A percentile compares a stretch with the other conserved stretches of the same genome.
phyloP scores from a whole-genome alignment of 768 basidiomycete species.

The Thelephora ganbajun region DNA sequence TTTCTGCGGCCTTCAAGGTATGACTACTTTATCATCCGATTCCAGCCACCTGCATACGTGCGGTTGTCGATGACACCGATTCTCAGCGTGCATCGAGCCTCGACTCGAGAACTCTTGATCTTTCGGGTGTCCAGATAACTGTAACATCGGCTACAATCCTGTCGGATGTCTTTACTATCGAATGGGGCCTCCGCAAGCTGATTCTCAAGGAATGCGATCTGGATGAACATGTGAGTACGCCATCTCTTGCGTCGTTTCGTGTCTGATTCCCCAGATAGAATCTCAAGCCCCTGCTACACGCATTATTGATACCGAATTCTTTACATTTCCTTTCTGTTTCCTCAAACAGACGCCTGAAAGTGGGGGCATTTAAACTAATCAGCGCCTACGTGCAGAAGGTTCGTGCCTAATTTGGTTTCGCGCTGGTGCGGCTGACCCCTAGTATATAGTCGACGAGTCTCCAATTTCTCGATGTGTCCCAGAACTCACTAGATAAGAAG shows the following conservation, averaged over 20 bases:
- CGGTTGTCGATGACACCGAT: not conserved
- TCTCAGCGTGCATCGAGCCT: slow-evolving; percentile 35
- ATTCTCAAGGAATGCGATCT: slow-evolving; percentile 80
- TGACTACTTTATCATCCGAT: slow-evolving; percentile 10
- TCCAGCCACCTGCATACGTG: slow-evolving; percentile 4
- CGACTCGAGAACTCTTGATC: slow-evolving; percentile 58
- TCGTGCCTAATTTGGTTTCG: slow-evolving; percentile 1
- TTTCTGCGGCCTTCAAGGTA: slow-evolving; percentile 64
- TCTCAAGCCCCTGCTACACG: slow-evolving; percentile 82
- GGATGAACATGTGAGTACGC: slow-evolving; percentile 52
- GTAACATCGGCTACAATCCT: slow-evolving; percentile 60
- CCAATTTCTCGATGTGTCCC: slow-evolving; percentile 83
- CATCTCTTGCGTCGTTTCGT: not conserved
- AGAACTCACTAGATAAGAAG: slow-evolving; percentile 74
- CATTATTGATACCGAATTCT: slow-evolving; percentile 70
- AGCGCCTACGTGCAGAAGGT: slow-evolving; percentile 74
- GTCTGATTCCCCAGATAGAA: slow-evolving; percentile 27
- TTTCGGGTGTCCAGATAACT: slow-evolving; percentile 70
- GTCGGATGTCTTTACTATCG: slow-evolving; percentile 82
- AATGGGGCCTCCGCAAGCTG: slow-evolving; percentile 85
- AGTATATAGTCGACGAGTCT: slow-evolving; percentile 50
- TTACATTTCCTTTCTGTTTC: slow-evolving; percentile 77
- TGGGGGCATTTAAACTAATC: slow-evolving; percentile 61
- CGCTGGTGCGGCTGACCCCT: not conserved
- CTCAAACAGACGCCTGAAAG: slow-evolving; percentile 72